Evolutionary conservation across 768 basidiomycete genomes (phyloP), one percentile per base, ranked within the genome.

Genomic region (Pisolithus albus): DNA sequence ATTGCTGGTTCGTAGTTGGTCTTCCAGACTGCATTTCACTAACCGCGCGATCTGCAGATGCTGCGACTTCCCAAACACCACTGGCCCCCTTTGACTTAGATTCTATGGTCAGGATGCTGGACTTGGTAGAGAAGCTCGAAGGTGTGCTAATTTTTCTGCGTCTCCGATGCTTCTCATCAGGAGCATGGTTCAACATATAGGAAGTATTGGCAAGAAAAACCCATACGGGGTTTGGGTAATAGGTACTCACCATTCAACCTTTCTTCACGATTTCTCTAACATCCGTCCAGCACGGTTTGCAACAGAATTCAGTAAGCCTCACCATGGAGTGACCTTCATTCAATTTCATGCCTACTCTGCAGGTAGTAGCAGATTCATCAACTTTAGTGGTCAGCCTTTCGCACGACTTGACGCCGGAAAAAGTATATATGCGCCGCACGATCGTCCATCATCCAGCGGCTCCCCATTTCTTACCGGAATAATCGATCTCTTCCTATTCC

Each of bases 341-440:
- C 24, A 47, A 49, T 19, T 28, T 43, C n/a, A 23, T 34, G 32
- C 32, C 21, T 23, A 34, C 4, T 11, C 21, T 23, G 11, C 38
- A 62, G 61, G 52, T 7, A 70, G 58, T 64, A 53, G 57, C 13
- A 61, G 70, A 30, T 79, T 23, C 21, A 23, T 23, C 21, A 23
- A 23, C 21, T 23, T 23, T 23, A 23, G 21, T 23, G 21, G 21
- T 78, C 44, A 57, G 57, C 65, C 69, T 3, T 59, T 59, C 39
- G 76, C 75, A 3, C 77, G 79, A 6, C 64, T 81, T 13, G 62
- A 71, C 39, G 68, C 73, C 1, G 66, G 74, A 51, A 70, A 73
- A 52, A 76, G 74, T 13, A 66, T 81, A 15, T 60, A 62, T 26
- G 55, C 49, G 3, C 42, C 41, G 30, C 44, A 16, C 19, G 45